Conservation (phyloP, 192 early-diverging fungal genomes). For the Pilobolus umbonatus region DNA sequence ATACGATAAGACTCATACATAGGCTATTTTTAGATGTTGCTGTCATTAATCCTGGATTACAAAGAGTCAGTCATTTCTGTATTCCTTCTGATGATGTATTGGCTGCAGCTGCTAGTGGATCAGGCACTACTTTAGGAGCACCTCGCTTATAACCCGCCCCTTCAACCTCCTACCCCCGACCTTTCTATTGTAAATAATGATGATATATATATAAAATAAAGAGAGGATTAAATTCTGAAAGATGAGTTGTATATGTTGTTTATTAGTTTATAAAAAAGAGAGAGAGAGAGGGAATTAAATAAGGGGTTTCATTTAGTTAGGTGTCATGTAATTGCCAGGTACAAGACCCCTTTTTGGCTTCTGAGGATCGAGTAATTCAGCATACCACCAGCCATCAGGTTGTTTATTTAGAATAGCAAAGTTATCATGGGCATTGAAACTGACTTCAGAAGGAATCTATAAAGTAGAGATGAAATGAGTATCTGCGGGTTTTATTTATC, state of each 20-base stretch:
- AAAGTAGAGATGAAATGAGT: no score
- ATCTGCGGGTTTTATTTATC: background rate
- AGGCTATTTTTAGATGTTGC: constrained; percentile 21
- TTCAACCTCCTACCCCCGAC: no score
- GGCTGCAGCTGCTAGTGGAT: constrained; percentile 33
- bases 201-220: no score
- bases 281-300: no score
- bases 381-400: constrained; percentile 20
- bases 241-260: no score
- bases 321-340: constrained; percentile 22
- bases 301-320: no score
- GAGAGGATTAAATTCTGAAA: no score
- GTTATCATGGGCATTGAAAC: constrained; percentile 6
- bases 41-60: constrained; percentile 9
- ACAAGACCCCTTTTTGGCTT: constrained; percentile 11
- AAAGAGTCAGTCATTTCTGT: constrained; percentile 13
- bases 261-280: no score
- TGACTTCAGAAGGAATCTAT: constrained; percentile 13
- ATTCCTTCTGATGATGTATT: constrained; percentile 21
- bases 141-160: no score
- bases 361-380: constrained; percentile 6
- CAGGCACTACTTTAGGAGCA: constrained; percentile 30
- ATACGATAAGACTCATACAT: background rate
- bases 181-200: no score
- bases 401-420: constrained; percentile 22